These are phyloP conservation scores for Plasmodium gonderi DNA, from an alignment of 169 alveolate genomes.

Conservation along the genomic window DNA sequence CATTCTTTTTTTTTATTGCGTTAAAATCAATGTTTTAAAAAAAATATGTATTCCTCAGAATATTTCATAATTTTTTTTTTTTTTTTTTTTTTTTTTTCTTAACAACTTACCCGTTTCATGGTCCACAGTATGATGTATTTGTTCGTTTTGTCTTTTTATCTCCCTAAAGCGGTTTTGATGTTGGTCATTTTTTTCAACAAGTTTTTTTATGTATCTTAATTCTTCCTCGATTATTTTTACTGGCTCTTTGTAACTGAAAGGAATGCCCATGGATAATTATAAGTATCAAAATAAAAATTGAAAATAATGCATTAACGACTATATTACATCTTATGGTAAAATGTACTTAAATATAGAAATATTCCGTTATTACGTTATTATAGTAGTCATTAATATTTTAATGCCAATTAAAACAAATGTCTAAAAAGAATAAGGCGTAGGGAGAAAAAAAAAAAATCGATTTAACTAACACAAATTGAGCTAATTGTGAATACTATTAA, in stretches of 20 bases:
- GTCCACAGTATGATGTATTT: background rate
- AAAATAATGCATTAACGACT: background rate
- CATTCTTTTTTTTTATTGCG: background rate
- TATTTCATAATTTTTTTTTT: constrained; percentile 14
- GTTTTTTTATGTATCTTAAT: constrained; percentile 30
- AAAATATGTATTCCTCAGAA: background rate
- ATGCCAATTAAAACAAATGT: constrained; percentile 10
- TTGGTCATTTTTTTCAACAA: constrained; percentile 20
- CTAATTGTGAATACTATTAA: background rate
- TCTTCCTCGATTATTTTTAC: constrained; percentile 62
- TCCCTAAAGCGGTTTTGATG: constrained; percentile 1
- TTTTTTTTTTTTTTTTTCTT: constrained; percentile 7
- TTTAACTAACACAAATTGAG: background rate
- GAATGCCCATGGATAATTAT: background rate
- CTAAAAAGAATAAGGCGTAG: constrained; percentile 4
- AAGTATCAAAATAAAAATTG: background rate
- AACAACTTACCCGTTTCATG: constrained; percentile 35
- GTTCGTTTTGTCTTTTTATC: background rate
- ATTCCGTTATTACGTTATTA: constrained; percentile 32
- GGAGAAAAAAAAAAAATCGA: constrained; percentile 3
- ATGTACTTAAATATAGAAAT: background rate
- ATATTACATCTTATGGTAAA: background rate
- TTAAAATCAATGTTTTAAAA: constrained; percentile 4
- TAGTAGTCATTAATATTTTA: constrained; percentile 39
- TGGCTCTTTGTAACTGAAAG: constrained; percentile 57